A percentile compares a stretch with the other conserved stretches of the same genome.
Evolutionary conservation across 305 asterid species (phyloP).

Genomic region (Ilex paraguariensis): DNA sequence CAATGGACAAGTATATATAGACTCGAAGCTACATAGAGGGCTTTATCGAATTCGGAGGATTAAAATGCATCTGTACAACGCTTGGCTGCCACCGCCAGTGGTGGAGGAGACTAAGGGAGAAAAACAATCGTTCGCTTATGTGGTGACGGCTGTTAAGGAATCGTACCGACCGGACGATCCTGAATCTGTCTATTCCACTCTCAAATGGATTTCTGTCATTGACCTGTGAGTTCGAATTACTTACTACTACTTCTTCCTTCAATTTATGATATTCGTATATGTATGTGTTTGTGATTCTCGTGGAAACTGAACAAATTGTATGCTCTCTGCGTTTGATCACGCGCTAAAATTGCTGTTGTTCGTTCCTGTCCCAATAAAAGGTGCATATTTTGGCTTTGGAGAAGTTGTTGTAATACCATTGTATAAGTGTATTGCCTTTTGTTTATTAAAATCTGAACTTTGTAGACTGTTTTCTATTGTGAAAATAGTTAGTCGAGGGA

Average conservation of each 20-base stretch:
- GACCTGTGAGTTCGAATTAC: conserved; percentile 58
- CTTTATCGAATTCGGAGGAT: not conserved
- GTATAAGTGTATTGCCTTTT: too few species aligned
- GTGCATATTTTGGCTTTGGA: too few species aligned
- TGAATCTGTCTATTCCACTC: conserved; percentile 87
- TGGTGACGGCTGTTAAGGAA: conserved; percentile 68
- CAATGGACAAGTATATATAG: not conserved
- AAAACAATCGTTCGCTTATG: conserved; percentile 71
- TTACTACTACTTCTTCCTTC: not conserved
- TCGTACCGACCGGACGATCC: conserved; percentile 64
- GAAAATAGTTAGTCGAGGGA: too few species aligned
- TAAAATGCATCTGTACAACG: conserved; percentile 87
- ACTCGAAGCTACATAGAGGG: not conserved
- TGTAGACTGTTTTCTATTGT: too few species aligned
- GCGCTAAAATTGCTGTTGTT: not conserved
- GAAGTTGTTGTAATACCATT: too few species aligned
- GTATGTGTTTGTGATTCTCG: not conserved
- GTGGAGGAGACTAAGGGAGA: conserved; percentile 80
- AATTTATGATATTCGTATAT: not conserved
- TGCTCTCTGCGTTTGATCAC: conserved; percentile 11
- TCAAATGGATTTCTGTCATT: conserved; percentile 83
- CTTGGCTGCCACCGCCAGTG: conserved; percentile 98
- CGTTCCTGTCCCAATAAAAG: too few species aligned
- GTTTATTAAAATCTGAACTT: too few species aligned
- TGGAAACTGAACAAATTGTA: not conserved